A percentile compares a stretch with the other conserved stretches of the same genome.
These are phyloP conservation scores for Dissophora ornata DNA, from an alignment of 192 early-diverging fungal genomes.

Conservation along the genomic window DNA sequence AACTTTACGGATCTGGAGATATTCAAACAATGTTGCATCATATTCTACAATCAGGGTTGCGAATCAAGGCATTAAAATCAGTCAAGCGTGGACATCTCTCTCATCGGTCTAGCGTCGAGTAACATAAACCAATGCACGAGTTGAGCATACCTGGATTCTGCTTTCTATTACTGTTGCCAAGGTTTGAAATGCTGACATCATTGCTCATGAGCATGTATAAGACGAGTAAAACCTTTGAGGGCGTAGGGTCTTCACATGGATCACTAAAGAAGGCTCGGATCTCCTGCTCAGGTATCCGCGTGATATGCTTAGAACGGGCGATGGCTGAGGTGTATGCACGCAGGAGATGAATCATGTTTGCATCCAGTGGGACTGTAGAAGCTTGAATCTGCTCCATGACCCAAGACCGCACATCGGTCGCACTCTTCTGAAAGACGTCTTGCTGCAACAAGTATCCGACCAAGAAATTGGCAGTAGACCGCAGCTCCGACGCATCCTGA, in stretches of 20 bases:
- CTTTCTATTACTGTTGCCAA: constrained; percentile 13
- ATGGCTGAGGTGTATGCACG: constrained; percentile 36
- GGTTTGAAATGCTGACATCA: constrained; percentile 23
- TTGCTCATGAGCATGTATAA: constrained; percentile 52
- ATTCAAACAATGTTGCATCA: constrained; percentile 16
- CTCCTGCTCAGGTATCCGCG: constrained; percentile 36
- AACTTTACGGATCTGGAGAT: constrained; percentile 47
- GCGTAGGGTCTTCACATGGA: constrained; percentile 36
- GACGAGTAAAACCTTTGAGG: constrained; percentile 36
- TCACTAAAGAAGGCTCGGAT: constrained; percentile 26
- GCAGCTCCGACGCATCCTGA: constrained; percentile 7
- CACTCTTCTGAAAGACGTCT: constrained; percentile 34
- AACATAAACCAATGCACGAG: background rate
- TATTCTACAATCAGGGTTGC: constrained; percentile 21
- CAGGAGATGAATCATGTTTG: constrained; percentile 47
- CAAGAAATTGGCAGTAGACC: constrained; percentile 34
- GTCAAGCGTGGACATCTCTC: no score
- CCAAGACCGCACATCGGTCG: constrained; percentile 37
- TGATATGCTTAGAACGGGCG: constrained; percentile 25
- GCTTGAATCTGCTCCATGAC: constrained; percentile 37
- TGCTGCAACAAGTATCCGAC: constrained; percentile 33
- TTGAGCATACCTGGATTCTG: constrained; percentile 19
- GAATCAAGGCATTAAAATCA: no score
- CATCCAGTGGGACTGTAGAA: constrained; percentile 35
- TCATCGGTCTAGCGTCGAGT: background rate